These are phyloP conservation scores for Starmera caribaea DNA, from an alignment of 805 yeast species.

Conservation along the genomic window DNA sequence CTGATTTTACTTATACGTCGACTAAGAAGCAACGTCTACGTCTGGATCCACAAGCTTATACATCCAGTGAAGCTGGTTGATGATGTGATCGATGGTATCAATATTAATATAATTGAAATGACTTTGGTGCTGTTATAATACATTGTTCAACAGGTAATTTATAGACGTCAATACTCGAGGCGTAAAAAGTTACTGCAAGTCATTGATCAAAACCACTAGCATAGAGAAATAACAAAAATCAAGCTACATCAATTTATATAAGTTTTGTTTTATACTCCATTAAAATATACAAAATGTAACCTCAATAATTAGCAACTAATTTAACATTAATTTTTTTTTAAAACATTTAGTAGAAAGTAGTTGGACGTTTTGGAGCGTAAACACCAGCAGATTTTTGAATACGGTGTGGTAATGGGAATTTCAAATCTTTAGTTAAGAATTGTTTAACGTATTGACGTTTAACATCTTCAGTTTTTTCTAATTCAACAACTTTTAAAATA, in stretches of 20 bases:
- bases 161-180: no score
- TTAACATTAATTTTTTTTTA: neutral
- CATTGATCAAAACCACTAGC: no score
- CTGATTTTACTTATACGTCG: no score
- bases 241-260: neutral
- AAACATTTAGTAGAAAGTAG: slow-evolving; percentile 82
- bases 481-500: slow-evolving; percentile 98
- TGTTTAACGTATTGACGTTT: slow-evolving; percentile 99
- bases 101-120: no score
- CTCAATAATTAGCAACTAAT: neutral
- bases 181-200: no score
- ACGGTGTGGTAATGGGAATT: slow-evolving; percentile 99
- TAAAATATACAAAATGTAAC: slow-evolving; percentile 5
- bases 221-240: neutral
- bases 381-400: slow-evolving; percentile 81
- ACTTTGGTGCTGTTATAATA: no score
- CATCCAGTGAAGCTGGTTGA: no score
- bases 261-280: slow-evolving; percentile 1
- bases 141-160: no score
- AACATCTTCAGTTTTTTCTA: slow-evolving; percentile 95
- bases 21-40: no score
- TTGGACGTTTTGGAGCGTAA: slow-evolving; percentile 88
- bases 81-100: no score
- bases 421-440: slow-evolving; percentile 88
- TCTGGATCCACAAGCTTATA: no score